These are phyloP conservation scores for Lactuca saligna DNA, from an alignment of 129 eudicot species.

Conservation along the genomic window DNA sequence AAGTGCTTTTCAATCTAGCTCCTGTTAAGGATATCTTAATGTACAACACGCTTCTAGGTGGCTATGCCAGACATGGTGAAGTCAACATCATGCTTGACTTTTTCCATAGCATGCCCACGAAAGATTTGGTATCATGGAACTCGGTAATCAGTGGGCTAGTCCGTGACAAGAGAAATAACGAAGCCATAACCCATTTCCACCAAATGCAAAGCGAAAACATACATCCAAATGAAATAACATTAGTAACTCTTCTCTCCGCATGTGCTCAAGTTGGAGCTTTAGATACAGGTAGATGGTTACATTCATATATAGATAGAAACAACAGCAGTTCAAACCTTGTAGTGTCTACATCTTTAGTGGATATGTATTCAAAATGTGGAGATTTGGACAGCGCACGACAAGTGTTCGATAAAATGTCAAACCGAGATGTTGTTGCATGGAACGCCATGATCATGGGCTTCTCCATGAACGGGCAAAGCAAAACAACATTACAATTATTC, in stretches of 20 bases:
- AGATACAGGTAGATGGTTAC: slow-evolving; percentile 46
- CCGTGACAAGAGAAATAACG: slow-evolving; percentile 26
- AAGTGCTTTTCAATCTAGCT: slow-evolving; percentile 30
- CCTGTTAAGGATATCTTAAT: slow-evolving; percentile 28
- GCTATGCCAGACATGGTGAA: slow-evolving; percentile 29
- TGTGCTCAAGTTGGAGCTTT: slow-evolving; percentile 52
- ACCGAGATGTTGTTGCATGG: slow-evolving; percentile 52
- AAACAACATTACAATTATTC: slow-evolving; percentile 33
- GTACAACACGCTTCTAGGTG: slow-evolving; percentile 45
- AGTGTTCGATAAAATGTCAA: slow-evolving; percentile 37
- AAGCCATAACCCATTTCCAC: slow-evolving; percentile 43
- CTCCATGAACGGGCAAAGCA: slow-evolving; percentile 48
- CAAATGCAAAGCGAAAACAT: slow-evolving; percentile 29
- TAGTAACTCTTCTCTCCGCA: slow-evolving; percentile 41
- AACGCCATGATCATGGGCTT: slow-evolving; percentile 57
- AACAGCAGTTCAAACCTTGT: slow-evolving; percentile 27
- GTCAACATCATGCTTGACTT: slow-evolving; percentile 21
- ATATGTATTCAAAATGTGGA: slow-evolving; percentile 62
- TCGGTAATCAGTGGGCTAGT: slow-evolving; percentile 43
- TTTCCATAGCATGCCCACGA: slow-evolving; percentile 30
- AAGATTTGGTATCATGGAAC: slow-evolving; percentile 62
- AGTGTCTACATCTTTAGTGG: slow-evolving; percentile 50
- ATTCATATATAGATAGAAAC: slow-evolving; percentile 34
- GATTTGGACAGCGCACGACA: slow-evolving; percentile 30
- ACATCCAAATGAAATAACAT: slow-evolving; percentile 41